phyloP scores from a whole-genome alignment of 768 basidiomycete genomes.

The Kwoniella dendrophila region DNA sequence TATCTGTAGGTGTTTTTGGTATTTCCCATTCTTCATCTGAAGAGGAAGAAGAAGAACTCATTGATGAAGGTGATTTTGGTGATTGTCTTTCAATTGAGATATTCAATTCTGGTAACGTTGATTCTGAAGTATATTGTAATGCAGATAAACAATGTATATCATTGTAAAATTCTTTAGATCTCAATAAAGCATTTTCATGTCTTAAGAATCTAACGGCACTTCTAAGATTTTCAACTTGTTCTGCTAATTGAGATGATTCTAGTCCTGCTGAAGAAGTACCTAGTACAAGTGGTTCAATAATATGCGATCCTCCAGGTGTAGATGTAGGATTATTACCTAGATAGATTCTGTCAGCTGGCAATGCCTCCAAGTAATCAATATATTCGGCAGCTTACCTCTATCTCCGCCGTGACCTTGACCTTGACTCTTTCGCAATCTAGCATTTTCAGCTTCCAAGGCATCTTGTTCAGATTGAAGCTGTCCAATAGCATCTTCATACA shows the following conservation, averaged over 20 bases:
- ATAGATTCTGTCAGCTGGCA: slow-evolving; percentile 9
- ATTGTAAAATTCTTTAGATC: slow-evolving; percentile 83
- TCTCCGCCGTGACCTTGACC: slow-evolving; percentile 66
- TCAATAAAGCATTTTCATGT: slow-evolving; percentile 88
- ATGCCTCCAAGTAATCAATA: slow-evolving; percentile 21
- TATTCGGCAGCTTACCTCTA: slow-evolving; percentile 6
- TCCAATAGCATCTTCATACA: slow-evolving; percentile 91
- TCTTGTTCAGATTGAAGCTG: slow-evolving; percentile 88
- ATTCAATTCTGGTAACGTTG: slow-evolving; percentile 45
- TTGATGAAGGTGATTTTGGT: slow-evolving; percentile 62
- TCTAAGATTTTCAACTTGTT: slow-evolving; percentile 92
- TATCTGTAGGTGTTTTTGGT: slow-evolving; percentile 11
- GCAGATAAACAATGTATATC: slow-evolving; percentile 75
- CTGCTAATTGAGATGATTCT: slow-evolving; percentile 82
- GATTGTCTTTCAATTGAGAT: background rate
- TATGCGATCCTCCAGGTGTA: slow-evolving; percentile 48
- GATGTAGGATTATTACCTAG: background rate
- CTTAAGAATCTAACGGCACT: slow-evolving; percentile 90
- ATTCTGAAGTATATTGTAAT: slow-evolving; percentile 58
- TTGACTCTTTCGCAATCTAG: slow-evolving; percentile 67
- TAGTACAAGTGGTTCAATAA: slow-evolving; percentile 63
- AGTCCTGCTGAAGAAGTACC: slow-evolving; percentile 62
- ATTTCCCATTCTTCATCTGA: slow-evolving; percentile 23
- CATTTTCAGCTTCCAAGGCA: slow-evolving; percentile 81
- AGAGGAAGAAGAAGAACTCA: slow-evolving; percentile 62